Evolutionary conservation across 2,329 filamentous ascomycete species (phyloP).

Genomic region (Penicillium hordei): DNA sequence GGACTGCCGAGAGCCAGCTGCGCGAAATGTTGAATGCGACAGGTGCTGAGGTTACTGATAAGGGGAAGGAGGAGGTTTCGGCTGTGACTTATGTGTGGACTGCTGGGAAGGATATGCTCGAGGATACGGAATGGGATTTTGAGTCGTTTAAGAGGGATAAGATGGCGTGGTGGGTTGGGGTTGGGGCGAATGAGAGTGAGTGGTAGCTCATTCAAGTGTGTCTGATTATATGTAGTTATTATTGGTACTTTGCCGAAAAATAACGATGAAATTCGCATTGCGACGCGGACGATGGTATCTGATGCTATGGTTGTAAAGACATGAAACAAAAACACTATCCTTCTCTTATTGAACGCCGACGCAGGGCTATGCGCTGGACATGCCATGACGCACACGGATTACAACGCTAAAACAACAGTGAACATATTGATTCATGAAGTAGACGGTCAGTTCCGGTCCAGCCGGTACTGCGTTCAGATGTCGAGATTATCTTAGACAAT

Average conservation of each 20-base stretch:
- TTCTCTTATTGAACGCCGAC: not conserved
- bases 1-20: slow-evolving; percentile 34
- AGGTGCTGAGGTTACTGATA: slow-evolving; percentile 55
- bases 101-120: slow-evolving; percentile 52
- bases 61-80: slow-evolving; percentile 42
- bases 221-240: not conserved
- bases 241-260: not conserved
- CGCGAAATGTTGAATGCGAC: slow-evolving; percentile 46
- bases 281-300: slow-evolving; percentile 25
- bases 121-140: slow-evolving; percentile 83
- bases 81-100: slow-evolving; percentile 68
- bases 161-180: slow-evolving; percentile 59
- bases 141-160: slow-evolving; percentile 78
- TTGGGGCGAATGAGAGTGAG: slow-evolving; percentile 48
- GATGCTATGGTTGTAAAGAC: slow-evolving; percentile 12
- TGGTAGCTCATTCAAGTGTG: slow-evolving; percentile 26
- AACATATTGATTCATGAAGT: not conserved
- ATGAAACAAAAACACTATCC: not conserved
- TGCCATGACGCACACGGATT: not conserved
- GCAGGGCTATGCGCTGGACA: not conserved
- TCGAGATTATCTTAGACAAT: not conserved
- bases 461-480: not conserved
- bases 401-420: slow-evolving; percentile 3
- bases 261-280: not conserved
- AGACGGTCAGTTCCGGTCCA: not conserved